These are phyloP conservation scores for Wakefieldia striispora DNA, from an alignment of 768 basidiomycete species.

Conservation along the genomic window DNA sequence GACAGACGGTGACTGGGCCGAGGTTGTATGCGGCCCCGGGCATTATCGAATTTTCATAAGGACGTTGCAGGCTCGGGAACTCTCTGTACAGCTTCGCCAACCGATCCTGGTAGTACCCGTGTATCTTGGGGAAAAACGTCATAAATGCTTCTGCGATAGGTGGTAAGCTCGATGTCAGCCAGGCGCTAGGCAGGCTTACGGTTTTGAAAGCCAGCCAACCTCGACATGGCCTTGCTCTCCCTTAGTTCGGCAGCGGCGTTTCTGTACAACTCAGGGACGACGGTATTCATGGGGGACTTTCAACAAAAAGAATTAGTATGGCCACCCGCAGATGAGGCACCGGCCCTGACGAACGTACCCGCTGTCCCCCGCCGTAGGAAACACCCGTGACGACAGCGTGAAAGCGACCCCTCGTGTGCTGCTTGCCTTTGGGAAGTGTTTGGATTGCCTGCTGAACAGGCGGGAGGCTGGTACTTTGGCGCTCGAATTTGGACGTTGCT, in stretches of 20 bases:
- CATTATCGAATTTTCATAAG: not conserved
- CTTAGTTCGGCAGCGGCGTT: not conserved
- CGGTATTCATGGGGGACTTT: not conserved
- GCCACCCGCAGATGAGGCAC: too few relatives aligned
- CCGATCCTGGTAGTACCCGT: not conserved
- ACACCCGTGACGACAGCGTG: not conserved
- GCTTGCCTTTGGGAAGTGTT: too few relatives aligned
- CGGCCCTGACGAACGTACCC: not conserved
- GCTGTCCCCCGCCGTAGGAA: not conserved
- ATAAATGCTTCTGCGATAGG: not conserved
- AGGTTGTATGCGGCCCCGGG: conserved; percentile 1
- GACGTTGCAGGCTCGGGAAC: rapidly evolving
- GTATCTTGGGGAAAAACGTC: not conserved
- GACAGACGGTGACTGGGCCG: not conserved
- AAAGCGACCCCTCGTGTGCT: not conserved
- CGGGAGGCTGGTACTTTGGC: not conserved
- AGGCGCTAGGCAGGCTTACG: not conserved
- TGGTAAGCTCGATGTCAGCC: too few relatives aligned
- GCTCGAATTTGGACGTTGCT: not conserved
- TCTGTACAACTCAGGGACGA: rapidly evolving
- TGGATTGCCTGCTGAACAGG: too few relatives aligned
- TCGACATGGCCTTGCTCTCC: not conserved
- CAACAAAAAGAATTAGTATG: too few relatives aligned
- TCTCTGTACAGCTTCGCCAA: not conserved
- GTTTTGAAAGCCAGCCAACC: conserved; percentile 3